These are phyloP conservation scores for Thalassiosira profunda DNA, from an alignment of 108 stramenopile genomes.

Conservation along the genomic window DNA sequence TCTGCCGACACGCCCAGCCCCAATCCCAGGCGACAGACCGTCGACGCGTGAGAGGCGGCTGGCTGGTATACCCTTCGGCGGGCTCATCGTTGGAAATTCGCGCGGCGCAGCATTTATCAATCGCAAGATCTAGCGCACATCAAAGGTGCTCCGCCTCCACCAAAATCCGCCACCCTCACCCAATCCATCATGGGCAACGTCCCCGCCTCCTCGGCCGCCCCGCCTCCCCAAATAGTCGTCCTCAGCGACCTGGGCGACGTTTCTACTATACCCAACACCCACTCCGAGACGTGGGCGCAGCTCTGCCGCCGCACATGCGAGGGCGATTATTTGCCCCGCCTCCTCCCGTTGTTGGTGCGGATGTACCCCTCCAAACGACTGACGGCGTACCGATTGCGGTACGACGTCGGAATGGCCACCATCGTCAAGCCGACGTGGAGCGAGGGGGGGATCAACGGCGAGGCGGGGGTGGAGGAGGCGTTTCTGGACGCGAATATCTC, in stretches of 20 bases:
- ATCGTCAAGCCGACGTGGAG: conserved; percentile 1
- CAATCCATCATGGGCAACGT: background rate
- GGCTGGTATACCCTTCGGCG: no score
- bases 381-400: background rate
- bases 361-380: background rate
- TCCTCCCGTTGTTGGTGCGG: background rate
- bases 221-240: background rate
- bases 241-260: background rate
- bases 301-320: background rate
- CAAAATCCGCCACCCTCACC: no score
- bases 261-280: background rate
- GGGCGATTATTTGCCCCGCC: background rate
- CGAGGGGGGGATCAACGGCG: background rate
- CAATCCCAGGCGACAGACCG: no score
- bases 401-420: background rate
- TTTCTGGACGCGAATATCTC: conserved; percentile 4
- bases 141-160: no score
- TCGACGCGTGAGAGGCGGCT: no score
- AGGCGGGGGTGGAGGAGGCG: background rate
- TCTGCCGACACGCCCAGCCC: no score
- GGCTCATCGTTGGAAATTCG: no score
- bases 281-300: background rate
- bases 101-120: no score
- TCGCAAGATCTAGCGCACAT: no score
- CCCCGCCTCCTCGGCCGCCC: background rate